Base-by-base conservation (phyloP, 2,329 filamentous ascomycete species). In the Cladosporium sp. region DNA sequence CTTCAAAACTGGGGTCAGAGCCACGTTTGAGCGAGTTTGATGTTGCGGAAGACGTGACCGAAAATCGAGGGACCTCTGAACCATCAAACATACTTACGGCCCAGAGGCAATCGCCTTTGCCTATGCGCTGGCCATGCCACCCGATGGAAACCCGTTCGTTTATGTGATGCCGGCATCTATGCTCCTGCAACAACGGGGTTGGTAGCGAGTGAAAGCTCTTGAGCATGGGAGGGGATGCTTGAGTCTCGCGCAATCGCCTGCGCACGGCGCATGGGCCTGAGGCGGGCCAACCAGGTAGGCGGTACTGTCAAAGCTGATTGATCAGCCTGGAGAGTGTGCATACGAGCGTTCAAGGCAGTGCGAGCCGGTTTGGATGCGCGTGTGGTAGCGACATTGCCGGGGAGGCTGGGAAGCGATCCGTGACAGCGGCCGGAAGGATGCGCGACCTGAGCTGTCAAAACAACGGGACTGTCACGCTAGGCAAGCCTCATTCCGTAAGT, bases 381-480 rank as follows among this genome's bases (percentile, higher is more conserved):
- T 4, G 13, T 28, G 19, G 38, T 50, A 40, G 31, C 31, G 11
- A 43, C 11, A 28, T n/a, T 5, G n/a, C 22, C 48, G 48, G 48
- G 48, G 48, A 43, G 34, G 16, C 28, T 37, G 35, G 31, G 31
- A 14, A 14, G 28, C 38, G 13, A 13, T 50, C 48, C 48, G 40
- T 43, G 48, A 50, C 48, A 50, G 48, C 48, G 48, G 48, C 16
- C 34, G 18, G n/a, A 19, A n/a, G 6, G 38, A 22, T 28, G 40
- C 40, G 43, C 48, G 22, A 35, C 31, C 46, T 9, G 19, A 50
- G 22, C 40, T 50, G 48, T 50, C 48, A 50, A 43, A 50, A 34
- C 9, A 28, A 28, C 22, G 22, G 22, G 22, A 28, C 22, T 28
- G 22, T 28, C 22, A 28, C 22, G 22, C 22, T 28, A 28, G 22